These are phyloP conservation scores for Colletotrichum godetiae DNA, from an alignment of 2,329 filamentous ascomycete genomes.

Conservation along the genomic window DNA sequence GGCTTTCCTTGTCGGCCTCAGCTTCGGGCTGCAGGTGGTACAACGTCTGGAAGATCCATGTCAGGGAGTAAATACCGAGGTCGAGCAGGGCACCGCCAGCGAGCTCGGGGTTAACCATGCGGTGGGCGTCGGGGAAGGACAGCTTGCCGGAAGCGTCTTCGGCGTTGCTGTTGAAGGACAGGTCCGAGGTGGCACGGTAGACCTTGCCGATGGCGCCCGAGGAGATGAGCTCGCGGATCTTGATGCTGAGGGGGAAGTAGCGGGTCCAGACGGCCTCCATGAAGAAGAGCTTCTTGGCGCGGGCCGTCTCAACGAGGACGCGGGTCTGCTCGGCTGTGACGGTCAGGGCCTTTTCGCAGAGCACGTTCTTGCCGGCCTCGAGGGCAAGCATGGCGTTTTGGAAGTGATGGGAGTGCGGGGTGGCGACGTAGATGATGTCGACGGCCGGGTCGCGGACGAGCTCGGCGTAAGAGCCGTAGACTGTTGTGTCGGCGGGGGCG, in stretches of 20 bases:
- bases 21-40: constrained; percentile 81
- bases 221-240: constrained; percentile 73
- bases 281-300: constrained; percentile 77
- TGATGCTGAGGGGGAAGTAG: constrained; percentile 86
- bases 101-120: constrained; percentile 85
- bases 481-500: constrained; percentile 74
- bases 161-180: constrained; percentile 69
- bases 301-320: constrained; percentile 78
- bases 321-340: constrained; percentile 83
- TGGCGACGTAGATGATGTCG: constrained; percentile 90
- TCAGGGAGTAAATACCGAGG: constrained; percentile 88
- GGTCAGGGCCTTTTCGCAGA: constrained; percentile 92
- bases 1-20: constrained; percentile 72
- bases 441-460: constrained; percentile 82
- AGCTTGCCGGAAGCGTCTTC: constrained; percentile 69
- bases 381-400: constrained; percentile 89
- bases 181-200: constrained; percentile 68
- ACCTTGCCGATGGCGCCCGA: constrained; percentile 69
- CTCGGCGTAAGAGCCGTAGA: constrained; percentile 85
- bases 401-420: constrained; percentile 93
- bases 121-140: constrained; percentile 70
- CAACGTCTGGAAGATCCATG: constrained; percentile 90
- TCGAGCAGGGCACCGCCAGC: constrained; percentile 87
- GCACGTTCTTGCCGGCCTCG: constrained; percentile 85
- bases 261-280: constrained; percentile 94